Percentiles rank a stretch among this genome's conserved stretches.
phyloP scores from a whole-genome alignment of 345 rosid genomes.

The Stellera chamaejasme region DNA sequence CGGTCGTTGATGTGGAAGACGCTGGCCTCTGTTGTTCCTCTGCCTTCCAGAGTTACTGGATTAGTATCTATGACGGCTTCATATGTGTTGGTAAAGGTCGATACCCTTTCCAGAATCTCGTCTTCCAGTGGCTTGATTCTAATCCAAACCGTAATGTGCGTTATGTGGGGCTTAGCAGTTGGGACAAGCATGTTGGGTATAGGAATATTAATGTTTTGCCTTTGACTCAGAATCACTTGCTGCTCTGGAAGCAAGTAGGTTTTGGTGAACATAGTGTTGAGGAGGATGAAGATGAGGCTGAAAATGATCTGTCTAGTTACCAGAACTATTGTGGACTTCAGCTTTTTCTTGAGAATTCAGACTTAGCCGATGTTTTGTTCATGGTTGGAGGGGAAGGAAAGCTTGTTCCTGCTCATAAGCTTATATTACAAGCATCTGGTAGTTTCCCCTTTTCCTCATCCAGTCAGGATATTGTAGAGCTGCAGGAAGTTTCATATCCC shows the following conservation, averaged over 20 bases:
- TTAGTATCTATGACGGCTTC: conserved; percentile 85
- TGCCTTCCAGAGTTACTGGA: conserved; percentile 90
- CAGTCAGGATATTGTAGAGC: conserved; percentile 36
- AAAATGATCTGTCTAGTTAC: conserved; percentile 29
- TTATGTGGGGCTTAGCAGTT: conserved; percentile 88
- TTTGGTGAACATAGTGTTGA: conserved; percentile 36
- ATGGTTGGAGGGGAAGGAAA: conserved; percentile 59
- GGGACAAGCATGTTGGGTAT: conserved; percentile 97
- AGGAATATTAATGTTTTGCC: conserved; percentile 91
- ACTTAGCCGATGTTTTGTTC: conserved; percentile 63
- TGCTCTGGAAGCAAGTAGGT: conserved; percentile 85
- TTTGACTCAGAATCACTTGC: conserved; percentile 61
- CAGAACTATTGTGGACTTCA: conserved; percentile 78
- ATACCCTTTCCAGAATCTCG: conserved; percentile 93
- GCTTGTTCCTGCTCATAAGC: conserved; percentile 78
- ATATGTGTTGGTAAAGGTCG: conserved; percentile 84
- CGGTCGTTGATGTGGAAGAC: conserved; percentile 77
- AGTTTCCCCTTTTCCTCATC: conserved; percentile 44
- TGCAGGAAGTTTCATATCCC: conserved; percentile 42
- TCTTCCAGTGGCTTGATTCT: conserved; percentile 82
- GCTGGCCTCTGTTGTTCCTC: conserved; percentile 72
- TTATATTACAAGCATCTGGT: conserved; percentile 78
- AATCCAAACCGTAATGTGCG: conserved; percentile 73
- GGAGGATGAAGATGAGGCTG: conserved; percentile 39
- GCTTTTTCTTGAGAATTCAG: conserved; percentile 79